A percentile compares a stretch with the other conserved stretches of the same genome.
phyloP scores from a whole-genome alignment of 306 rosid species.

The Pterocarpus macrocarpus region DNA sequence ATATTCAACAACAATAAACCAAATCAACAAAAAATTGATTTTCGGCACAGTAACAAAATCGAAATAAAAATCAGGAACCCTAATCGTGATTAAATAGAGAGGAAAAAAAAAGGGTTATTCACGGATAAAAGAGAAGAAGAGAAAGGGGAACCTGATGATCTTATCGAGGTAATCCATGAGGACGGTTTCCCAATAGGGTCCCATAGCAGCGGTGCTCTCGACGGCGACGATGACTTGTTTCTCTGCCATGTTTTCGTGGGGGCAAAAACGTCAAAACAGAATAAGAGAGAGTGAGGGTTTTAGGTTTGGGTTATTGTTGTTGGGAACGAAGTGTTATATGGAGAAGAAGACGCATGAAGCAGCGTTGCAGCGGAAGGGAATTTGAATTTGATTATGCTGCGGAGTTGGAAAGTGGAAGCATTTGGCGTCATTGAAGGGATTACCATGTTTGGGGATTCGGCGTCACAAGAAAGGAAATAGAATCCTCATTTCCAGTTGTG shows the following conservation, averaged over 20 bases:
- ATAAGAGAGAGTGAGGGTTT: neutral
- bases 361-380: neutral
- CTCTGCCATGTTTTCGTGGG: slow-evolving; percentile 63
- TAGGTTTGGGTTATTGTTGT: neutral
- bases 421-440: neutral
- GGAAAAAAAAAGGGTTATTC: too few relatives aligned
- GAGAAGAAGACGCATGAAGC: neutral
- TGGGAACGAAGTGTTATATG: neutral
- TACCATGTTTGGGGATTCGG: neutral
- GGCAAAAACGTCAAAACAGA: neutral
- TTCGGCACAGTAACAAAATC: neutral
- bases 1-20: neutral
- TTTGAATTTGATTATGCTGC: neutral
- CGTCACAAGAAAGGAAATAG: neutral
- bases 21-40: neutral
- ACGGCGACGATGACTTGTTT: slow-evolving; percentile 83
- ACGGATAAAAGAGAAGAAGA: neutral
- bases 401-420: neutral
- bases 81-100: neutral
- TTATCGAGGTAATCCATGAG: slow-evolving; percentile 78
- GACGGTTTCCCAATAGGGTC: slow-evolving; percentile 76
- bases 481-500: neutral
- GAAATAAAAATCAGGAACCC: neutral
- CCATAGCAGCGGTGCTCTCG: slow-evolving; percentile 89
- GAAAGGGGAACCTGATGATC: slow-evolving; percentile 64